A percentile compares a stretch with the other conserved stretches of the same genome.
phyloP scores from a whole-genome alignment of 2,329 filamentous ascomycete species.

The Alternaria tenuissima region DNA sequence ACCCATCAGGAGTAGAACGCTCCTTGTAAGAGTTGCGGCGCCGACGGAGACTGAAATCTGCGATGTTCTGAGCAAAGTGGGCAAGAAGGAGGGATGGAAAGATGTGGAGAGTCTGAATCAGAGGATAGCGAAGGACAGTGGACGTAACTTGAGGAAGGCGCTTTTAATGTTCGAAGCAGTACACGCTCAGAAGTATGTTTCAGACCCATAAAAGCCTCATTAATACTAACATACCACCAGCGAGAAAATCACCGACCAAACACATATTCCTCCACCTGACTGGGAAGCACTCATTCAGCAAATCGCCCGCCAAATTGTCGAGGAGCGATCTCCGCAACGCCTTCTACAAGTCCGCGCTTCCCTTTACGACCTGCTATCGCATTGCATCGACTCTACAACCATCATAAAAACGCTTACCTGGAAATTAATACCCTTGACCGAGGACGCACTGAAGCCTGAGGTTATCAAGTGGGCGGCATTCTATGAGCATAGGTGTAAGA shows the following conservation, averaged over 20 bases:
- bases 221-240: slow-evolving; percentile 57
- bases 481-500: slow-evolving; percentile 93
- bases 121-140: slow-evolving; percentile 89
- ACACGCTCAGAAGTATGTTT: slow-evolving; percentile 89
- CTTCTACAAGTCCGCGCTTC: slow-evolving; percentile 90
- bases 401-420: slow-evolving; percentile 95
- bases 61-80: slow-evolving; percentile 71
- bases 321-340: slow-evolving; percentile 87
- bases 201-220: background rate
- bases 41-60: slow-evolving; percentile 88
- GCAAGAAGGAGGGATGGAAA: slow-evolving; percentile 85
- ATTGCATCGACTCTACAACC: slow-evolving; percentile 94
- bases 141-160: slow-evolving; percentile 86
- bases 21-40: slow-evolving; percentile 90
- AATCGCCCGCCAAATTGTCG: slow-evolving; percentile 91
- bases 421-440: slow-evolving; percentile 85
- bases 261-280: slow-evolving; percentile 90
- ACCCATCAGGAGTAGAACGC: slow-evolving; percentile 90
- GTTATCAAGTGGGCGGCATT: slow-evolving; percentile 96
- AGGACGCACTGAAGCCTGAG: slow-evolving; percentile 88
- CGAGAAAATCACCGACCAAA: slow-evolving; percentile 87
- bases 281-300: slow-evolving; percentile 93
- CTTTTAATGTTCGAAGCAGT: slow-evolving; percentile 97
- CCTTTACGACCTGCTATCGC: slow-evolving; percentile 95
- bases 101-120: slow-evolving; percentile 77